phyloP scores from a whole-genome alignment of 106 monocot genomes.

The Alisma plantagoaquatica region DNA sequence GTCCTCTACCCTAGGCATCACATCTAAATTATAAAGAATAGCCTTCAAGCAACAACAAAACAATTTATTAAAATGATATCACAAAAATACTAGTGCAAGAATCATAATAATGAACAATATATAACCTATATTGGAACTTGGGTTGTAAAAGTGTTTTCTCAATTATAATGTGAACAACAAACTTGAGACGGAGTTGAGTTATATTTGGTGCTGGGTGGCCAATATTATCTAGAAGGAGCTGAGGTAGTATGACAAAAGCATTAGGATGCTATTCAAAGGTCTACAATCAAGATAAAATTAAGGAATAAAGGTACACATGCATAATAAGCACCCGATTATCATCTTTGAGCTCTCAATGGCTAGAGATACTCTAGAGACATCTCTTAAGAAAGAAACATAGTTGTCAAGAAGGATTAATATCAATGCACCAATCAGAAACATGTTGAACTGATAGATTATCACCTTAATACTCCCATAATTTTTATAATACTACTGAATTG shows the following conservation, averaged over 20 bases:
- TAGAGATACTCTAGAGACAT: conserved; percentile 65
- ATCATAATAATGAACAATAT: background rate
- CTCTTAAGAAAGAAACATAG: conserved; percentile 84
- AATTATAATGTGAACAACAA: conserved; percentile 66
- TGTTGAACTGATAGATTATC: background rate
- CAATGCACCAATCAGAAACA: no score
- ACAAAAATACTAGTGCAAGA: background rate
- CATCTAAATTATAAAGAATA: conserved; percentile 87
- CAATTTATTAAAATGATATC: no score
- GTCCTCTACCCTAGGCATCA: conserved; percentile 56
- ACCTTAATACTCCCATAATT: conserved; percentile 77
- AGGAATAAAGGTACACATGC: conserved; percentile 58
- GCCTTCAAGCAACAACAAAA: conserved; percentile 85
- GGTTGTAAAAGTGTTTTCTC: conserved; percentile 73
- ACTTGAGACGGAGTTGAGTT: conserved; percentile 85
- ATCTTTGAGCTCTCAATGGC: conserved; percentile 59
- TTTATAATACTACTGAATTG: conserved; percentile 77
- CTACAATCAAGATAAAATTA: background rate
- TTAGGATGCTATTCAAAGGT: background rate
- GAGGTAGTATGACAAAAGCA: conserved; percentile 1
- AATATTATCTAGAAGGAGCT: conserved; percentile 96
- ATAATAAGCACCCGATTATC: conserved; percentile 84
- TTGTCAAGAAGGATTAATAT: conserved; percentile 66
- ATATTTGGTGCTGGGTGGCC: conserved; percentile 74
- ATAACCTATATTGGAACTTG: conserved; percentile 85